A percentile compares a stretch with the other conserved stretches of the same genome.
These are phyloP conservation scores for Agastache rugosa DNA, from an alignment of 257 asterid species.

Conservation along the genomic window DNA sequence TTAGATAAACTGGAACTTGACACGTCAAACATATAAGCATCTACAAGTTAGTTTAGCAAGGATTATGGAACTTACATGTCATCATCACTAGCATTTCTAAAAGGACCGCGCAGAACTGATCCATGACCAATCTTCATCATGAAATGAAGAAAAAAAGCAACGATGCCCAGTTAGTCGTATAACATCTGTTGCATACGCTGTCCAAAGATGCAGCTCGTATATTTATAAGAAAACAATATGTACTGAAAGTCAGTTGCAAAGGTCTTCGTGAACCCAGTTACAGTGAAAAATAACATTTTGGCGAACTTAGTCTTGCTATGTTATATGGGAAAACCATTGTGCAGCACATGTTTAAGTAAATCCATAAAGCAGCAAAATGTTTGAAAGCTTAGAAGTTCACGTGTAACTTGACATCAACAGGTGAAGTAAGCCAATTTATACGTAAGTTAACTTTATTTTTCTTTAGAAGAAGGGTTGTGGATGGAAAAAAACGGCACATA, in stretches of 20 bases:
- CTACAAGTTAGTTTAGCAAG: conserved; percentile 14
- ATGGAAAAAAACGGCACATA: background rate
- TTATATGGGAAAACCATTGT: background rate
- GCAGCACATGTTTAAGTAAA: conserved; percentile 4
- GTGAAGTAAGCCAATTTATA: background rate
- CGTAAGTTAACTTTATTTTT: background rate
- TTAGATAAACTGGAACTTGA: conserved; percentile 48
- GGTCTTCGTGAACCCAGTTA: conserved; percentile 3
- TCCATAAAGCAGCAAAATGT: conserved; percentile 3
- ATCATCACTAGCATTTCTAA: conserved; percentile 67
- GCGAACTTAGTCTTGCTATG: background rate
- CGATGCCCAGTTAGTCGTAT: conserved; percentile 26
- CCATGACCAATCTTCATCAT: conserved; percentile 86
- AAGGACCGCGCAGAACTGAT: conserved; percentile 88
- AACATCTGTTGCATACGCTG: conserved; percentile 9
- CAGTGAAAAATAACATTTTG: background rate
- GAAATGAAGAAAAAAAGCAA: conserved; percentile 35
- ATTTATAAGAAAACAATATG: conserved; percentile 5
- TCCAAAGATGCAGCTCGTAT: background rate
- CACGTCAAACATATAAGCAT: conserved; percentile 44
- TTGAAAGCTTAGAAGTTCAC: background rate
- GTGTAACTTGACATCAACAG: conserved; percentile 9
- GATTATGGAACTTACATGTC: conserved; percentile 64
- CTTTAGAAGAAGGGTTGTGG: background rate
- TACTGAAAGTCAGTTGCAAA: conserved; percentile 8